Percentiles rank a stretch among this genome's conserved stretches.
Conservation (phyloP, 2,329 filamentous ascomycete species). For the Fusarium sp. region DNA sequence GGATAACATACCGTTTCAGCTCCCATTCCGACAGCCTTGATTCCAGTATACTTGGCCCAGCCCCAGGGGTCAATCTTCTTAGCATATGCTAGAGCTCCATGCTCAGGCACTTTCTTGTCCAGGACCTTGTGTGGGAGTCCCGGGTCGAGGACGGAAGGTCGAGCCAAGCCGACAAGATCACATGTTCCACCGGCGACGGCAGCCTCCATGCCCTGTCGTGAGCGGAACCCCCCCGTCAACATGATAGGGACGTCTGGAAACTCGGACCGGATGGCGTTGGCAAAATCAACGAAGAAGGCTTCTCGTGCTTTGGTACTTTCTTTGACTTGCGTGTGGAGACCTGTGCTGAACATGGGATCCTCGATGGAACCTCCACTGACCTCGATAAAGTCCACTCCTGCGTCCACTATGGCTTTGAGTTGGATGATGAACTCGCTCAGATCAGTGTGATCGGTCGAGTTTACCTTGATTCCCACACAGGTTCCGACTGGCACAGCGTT, state of each 20-base stretch:
- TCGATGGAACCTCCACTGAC: conserved; percentile 13
- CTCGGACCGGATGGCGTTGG: background rate
- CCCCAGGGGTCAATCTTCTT: background rate
- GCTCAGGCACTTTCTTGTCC: background rate
- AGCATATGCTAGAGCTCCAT: background rate
- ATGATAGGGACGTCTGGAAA: background rate
- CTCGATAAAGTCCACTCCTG: conserved; percentile 3
- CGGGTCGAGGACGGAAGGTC: background rate
- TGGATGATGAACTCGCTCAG: background rate
- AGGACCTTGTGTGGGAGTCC: background rate
- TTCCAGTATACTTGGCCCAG: background rate
- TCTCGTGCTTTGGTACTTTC: conserved; percentile 5
- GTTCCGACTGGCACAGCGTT: background rate
- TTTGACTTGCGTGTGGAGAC: background rate
- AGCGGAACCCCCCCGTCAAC: conserved; percentile 6
- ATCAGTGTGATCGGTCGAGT: conserved; percentile 4
- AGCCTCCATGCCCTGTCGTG: background rate
- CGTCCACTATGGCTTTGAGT: background rate
- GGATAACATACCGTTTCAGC: conserved; percentile 1
- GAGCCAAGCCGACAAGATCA: background rate
- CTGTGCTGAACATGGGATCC: conserved; percentile 3
- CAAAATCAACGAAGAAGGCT: conserved; percentile 12
- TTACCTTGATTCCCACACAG: background rate
- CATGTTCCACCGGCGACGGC: background rate
- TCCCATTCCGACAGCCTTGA: background rate